Base-by-base conservation (phyloP, 1,284 basidiomycete species). In the Ceratobasidium sp. region DNA sequence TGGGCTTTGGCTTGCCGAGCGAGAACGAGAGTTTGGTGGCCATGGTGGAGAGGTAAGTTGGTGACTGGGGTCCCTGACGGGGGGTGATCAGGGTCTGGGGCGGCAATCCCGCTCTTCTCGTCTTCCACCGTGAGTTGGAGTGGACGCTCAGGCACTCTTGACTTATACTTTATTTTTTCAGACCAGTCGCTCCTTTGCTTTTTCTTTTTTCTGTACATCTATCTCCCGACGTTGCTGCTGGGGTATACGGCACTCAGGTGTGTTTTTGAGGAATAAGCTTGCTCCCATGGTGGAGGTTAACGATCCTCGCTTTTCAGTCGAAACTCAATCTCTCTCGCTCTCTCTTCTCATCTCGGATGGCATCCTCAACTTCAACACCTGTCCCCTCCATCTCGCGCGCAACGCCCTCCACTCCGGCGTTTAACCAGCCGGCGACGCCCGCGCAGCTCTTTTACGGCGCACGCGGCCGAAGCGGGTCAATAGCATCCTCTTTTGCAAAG, bases 11-110 rank as follows among this genome's bases (percentile, higher is more conserved):
- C 34, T 71, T 71, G 16, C 41, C 39, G 24, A 71, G 68, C 16
- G 68, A 71, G 24, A 71, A 71, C 16, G 68, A 71, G 54, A 71
- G 56, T 71, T 71, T 71, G 43, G 59, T 62, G 22, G 68, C 49
- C 66, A 69, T 69, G 37, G 37, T 56, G 37, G 9, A 5, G 37
- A 39, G 4, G 31, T 19, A 34, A 22, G 27, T 24, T 9, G 43
- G 54, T 49, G 56, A 11, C 56, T 48, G 56, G 68, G 43, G 65
- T 34, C 48, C 49, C 19, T 43, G 56, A 31, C 24, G n/a, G 39
- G 27, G 16, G 56, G 68, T 71, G 68, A 71, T 61, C 68, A 71
- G 68, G 68, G 68, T 71, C 54, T 29, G 56, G 19, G 27, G 24
- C 14, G 16, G 1, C 16, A 14, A 34, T 31, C 39, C 16, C 31